Evolutionary conservation across 2,329 filamentous ascomycete genomes (phyloP), one percentile per base, ranked within the genome.

Genomic region (Lojkania enalia): DNA sequence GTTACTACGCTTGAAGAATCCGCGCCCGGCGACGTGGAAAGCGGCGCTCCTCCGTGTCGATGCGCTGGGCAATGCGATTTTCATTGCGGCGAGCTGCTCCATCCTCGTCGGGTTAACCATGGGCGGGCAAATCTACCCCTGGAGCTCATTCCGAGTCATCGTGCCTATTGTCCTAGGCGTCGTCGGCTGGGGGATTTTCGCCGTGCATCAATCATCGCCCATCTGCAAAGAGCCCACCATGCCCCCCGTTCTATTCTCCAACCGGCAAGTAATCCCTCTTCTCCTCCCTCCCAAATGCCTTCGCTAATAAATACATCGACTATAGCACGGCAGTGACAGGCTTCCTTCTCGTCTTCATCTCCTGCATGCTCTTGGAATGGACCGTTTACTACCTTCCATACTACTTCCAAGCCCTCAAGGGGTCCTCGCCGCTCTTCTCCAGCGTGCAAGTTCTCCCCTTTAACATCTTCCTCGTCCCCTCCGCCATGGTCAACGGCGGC

Each of bases 131-230:
- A 42, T 58, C 2, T 61, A 72, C 44, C 47, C 67, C 0, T 78
- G 76, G 76, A 61, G 56, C 0, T 64, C 66, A 7, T 66, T 47
- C 37, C 59, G 60, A 1, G 61, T 74, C 5, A 48, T 79, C 4
- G 50, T 66, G 0, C 74, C 76, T 1, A 52, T 79, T 2, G 44
- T 77, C 3, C 44, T 76, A 1, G 75, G 76, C 3, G 30, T 68
- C 1, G 35, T 60, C 2, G 72, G 72, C n/a, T 46, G 76, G 3
- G 41, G 58, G 1, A 43, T 54, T 1, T 68, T 74, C 21, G 37
- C 64, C 13, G 4, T 64, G 1, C 75, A 69, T 55, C 71, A 74
- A 49, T 39, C 39, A 3, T 38, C 54, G 71, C 70, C 5, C 11
- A 49, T 44, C 5, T 42, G 43, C 42, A 41, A 42, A 21, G 30